Evolutionary conservation across 2,329 filamentous ascomycete genomes (phyloP).

Genomic region (Xylaria sp.): DNA sequence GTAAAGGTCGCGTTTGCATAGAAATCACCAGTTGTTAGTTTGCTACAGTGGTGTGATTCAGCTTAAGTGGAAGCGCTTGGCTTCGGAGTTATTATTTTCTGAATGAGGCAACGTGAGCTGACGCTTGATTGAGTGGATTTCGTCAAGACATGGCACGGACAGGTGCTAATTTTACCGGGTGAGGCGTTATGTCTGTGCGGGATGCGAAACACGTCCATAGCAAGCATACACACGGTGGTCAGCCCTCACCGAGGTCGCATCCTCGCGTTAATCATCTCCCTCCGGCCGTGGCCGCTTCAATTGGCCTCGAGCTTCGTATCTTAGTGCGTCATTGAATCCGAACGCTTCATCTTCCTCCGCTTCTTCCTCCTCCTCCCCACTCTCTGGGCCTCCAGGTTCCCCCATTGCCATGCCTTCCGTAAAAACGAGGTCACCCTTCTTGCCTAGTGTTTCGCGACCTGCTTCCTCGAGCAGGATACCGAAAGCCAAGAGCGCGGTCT

Average conservation of each 20-base stretch:
- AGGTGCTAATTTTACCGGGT: neutral
- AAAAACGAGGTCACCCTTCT: constrained; percentile 76
- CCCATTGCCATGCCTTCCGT: constrained; percentile 64
- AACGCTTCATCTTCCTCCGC: constrained; percentile 37
- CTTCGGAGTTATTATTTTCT: constrained; percentile 3
- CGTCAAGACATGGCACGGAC: neutral
- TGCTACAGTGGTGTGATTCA: constrained; percentile 17
- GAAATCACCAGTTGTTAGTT: constrained; percentile 1
- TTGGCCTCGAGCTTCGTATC: constrained; percentile 35
- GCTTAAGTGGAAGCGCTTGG: constrained; percentile 1
- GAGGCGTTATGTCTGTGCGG: constrained; percentile 12
- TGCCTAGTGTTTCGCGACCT: constrained; percentile 68
- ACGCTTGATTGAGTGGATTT: neutral
- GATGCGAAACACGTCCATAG: constrained; percentile 23
- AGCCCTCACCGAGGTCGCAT: neutral
- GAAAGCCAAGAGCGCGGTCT: constrained; percentile 79
- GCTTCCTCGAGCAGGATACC: constrained; percentile 81
- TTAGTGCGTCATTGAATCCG: constrained; percentile 43
- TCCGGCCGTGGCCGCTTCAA: constrained; percentile 20
- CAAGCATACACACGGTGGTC: neutral
- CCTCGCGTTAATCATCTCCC: constrained; percentile 6
- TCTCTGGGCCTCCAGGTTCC: constrained; percentile 24
- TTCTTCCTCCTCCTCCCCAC: constrained; percentile 22
- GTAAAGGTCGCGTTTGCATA: neutral
- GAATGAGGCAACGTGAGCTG: constrained; percentile 5